These are phyloP conservation scores for Obba rivulosa DNA, from an alignment of 768 basidiomycete species.

Conservation along the genomic window DNA sequence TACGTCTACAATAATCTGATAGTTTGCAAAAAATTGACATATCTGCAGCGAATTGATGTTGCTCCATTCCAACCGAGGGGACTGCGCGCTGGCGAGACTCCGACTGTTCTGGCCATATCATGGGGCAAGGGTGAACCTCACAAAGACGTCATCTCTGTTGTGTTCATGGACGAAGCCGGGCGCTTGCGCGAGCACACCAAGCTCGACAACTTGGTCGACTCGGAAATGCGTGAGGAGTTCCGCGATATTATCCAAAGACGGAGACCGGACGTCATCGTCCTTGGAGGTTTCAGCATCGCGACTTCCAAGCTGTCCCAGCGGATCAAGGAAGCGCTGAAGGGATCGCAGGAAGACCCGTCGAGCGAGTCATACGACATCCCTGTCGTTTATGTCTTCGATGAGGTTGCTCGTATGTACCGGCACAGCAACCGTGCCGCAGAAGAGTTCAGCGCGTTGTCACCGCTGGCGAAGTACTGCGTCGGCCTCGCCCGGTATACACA, in stretches of 20 bases:
- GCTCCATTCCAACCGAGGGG: slow-evolving; percentile 63
- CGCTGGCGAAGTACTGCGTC: slow-evolving; percentile 85
- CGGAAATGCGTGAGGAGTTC: slow-evolving; percentile 67
- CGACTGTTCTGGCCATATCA: slow-evolving; percentile 84
- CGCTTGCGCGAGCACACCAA: slow-evolving; percentile 86
- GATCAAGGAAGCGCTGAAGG: slow-evolving; percentile 52
- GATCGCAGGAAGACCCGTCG: slow-evolving; percentile 21
- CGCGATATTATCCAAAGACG: slow-evolving; percentile 75
- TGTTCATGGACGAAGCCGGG: slow-evolving; percentile 85
- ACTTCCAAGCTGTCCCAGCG: slow-evolving; percentile 65
- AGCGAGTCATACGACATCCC: slow-evolving; percentile 42
- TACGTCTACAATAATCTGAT: slow-evolving; percentile 33
- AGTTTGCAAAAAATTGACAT: slow-evolving; percentile 12
- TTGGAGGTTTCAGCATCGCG: slow-evolving; percentile 84
- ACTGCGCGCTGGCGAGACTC: slow-evolving; percentile 63
- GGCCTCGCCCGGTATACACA: slow-evolving; percentile 91
- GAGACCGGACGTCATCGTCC: slow-evolving; percentile 81
- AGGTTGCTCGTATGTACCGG: slow-evolving; percentile 91
- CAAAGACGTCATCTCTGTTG: slow-evolving; percentile 81
- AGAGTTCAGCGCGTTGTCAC: slow-evolving; percentile 76
- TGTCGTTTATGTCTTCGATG: slow-evolving; percentile 82
- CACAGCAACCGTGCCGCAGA: slow-evolving; percentile 79
- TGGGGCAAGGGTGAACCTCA: slow-evolving; percentile 95
- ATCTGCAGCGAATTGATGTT: slow-evolving; percentile 69
- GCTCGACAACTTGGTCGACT: slow-evolving; percentile 80